Base-by-base conservation (phyloP, 805 yeast genomes). In the Candida tallmaniae region DNA sequence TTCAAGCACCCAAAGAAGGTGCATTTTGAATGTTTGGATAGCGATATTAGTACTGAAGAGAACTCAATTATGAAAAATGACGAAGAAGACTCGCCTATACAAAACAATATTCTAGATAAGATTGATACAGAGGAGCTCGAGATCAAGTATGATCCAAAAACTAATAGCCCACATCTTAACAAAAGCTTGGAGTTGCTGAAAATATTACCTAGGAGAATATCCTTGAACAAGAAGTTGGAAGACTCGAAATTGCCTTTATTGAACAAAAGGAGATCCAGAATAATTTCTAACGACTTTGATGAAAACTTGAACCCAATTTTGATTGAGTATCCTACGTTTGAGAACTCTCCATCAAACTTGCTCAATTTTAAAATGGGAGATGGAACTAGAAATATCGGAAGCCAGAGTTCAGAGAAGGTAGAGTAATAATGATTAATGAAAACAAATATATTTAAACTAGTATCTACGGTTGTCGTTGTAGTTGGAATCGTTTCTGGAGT, bases 11-110 rank as follows among this genome's bases (percentile, higher is more conserved):
- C 29, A 7, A 70, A 69, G 34, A 69, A 62, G 38, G 77, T 73
- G 2, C 60, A 75, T 41, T 71, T 75, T 73, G 65, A 65, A 3
- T 41, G 13, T 18, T 38, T 19, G 37, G 64, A 58, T 15, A 54
- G 63, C 35, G 67, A 61, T 39, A 24, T 47, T 16, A 61, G 60
- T 30, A 60, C 52, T 10, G 46, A 54, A 4, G 45, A 43, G 6
- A 44, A 48, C 24, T 15, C 15, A 22, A 39, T 38, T 24, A 29
- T 35, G 9, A 49, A 40, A 20, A 54, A 52, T 32, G 62, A 56
- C 27, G 20, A 14, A 9, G 58, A 56, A 16, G 60, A 56, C 13
- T 56, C 66, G 3, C 64, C 65, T 0, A 11, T 52, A 14, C 53
- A 48, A 16, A 47, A 51, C 31, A 48, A 42, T 30, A 45, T 55